Percentiles rank a stretch among this genome's conserved stretches.
Evolutionary conservation across 1,284 basidiomycete genomes (phyloP).

Genomic region (Polyporus tsugae): DNA sequence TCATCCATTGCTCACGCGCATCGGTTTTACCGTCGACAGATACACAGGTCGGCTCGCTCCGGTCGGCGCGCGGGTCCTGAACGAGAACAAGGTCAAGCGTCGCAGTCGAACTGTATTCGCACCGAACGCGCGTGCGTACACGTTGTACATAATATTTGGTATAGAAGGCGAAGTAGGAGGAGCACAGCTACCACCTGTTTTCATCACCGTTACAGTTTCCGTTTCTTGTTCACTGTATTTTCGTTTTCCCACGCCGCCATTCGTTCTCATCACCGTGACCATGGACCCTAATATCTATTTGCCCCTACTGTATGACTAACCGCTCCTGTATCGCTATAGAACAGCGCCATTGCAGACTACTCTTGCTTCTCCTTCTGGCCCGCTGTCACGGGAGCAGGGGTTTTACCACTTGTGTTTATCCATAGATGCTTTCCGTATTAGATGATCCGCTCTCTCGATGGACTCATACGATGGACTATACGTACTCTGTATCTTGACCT

Average conservation of each 20-base stretch:
- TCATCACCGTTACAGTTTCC: slow-evolving; percentile 1
- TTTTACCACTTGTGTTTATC: not conserved
- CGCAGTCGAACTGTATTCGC: not conserved
- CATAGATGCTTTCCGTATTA: not conserved
- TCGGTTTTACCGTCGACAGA: slow-evolving; percentile 20
- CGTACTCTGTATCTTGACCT: not conserved
- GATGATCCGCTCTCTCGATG: not conserved
- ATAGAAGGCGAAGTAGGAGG: not conserved
- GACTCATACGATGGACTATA: not conserved
- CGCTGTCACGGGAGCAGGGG: not conserved
- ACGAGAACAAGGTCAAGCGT: not conserved
- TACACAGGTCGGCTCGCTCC: slow-evolving; percentile 23
- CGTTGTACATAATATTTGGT: not conserved
- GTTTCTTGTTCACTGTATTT: not conserved
- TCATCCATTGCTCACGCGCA: slow-evolving; percentile 23
- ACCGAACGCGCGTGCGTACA: not conserved
- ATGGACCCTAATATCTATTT: not conserved
- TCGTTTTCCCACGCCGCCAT: not conserved
- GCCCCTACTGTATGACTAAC: not conserved
- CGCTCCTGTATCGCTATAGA: not conserved
- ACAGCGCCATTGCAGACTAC: not conserved
- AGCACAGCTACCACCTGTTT: not conserved
- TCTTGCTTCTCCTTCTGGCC: not conserved
- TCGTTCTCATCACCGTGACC: not conserved
- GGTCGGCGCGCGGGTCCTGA: slow-evolving; percentile 9